Evolutionary conservation across 768 basidiomycete species (phyloP).

Genomic region (Lactarius vividus): DNA sequence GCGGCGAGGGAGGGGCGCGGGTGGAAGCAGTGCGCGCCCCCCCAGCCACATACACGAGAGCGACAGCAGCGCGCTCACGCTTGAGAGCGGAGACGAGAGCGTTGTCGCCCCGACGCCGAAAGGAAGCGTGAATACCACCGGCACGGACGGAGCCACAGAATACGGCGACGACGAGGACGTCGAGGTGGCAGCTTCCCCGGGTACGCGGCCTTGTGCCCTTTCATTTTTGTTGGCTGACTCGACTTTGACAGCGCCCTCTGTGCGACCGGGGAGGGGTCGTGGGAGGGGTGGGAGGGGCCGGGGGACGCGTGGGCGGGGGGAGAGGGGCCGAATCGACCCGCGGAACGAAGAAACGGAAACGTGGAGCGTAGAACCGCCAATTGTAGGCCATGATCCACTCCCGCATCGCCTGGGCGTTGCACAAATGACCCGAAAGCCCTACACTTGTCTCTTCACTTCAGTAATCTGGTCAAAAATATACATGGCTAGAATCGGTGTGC

Average conservation of each 20-base stretch:
- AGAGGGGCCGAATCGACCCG: constrained; percentile 18
- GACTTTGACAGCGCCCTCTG: constrained; percentile 17
- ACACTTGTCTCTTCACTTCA: background rate
- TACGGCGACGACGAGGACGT: constrained; percentile 64
- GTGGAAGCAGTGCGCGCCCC: constrained; percentile 43
- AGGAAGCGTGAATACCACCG: constrained; percentile 69
- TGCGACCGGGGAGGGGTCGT: constrained; percentile 20
- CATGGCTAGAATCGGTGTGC: background rate
- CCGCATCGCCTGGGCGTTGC: background rate
- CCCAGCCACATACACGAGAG: constrained; percentile 79
- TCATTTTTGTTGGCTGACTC: background rate
- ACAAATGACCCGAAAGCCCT: background rate
- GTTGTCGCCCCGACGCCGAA: constrained; percentile 53
- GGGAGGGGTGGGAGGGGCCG: constrained; percentile 17
- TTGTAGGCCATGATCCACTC: background rate
- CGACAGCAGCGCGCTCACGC: constrained; percentile 79
- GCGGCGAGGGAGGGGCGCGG: constrained; percentile 37
- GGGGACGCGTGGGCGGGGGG: constrained; percentile 20
- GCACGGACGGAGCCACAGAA: constrained; percentile 67
- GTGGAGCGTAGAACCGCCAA: constrained; percentile 5
- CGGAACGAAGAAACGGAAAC: constrained; percentile 21
- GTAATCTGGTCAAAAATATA: background rate
- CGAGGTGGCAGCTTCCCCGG: constrained; percentile 34
- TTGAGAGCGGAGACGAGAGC: constrained; percentile 78
- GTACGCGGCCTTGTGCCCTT: constrained; percentile 1